Evolutionary conservation across 2,329 filamentous ascomycete genomes (phyloP).

Genomic region (Helotiales sp.): DNA sequence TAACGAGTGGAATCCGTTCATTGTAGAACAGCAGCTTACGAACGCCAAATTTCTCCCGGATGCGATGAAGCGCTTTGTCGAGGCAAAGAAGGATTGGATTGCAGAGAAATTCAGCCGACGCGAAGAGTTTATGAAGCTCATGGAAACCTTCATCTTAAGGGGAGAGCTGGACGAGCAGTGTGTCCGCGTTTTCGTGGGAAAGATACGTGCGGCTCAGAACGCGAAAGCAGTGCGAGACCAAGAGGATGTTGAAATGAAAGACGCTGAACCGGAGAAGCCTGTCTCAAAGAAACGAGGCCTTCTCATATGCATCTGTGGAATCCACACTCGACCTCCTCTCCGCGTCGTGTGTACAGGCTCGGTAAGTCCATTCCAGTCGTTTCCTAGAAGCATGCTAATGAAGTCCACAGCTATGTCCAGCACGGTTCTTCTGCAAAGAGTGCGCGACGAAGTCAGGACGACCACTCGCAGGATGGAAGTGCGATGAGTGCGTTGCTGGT

Average conservation of each 20-base stretch:
- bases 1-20: constrained; percentile 33
- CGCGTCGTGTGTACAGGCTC: constrained; percentile 22
- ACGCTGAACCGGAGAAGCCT: not conserved
- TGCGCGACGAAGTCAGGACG: constrained; percentile 17
- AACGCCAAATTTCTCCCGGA: constrained; percentile 21
- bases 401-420: constrained; percentile 14
- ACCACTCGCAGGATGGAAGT: constrained; percentile 15
- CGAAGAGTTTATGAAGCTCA: constrained; percentile 25
- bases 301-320: constrained; percentile 25
- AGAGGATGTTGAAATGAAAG: constrained; percentile 4
- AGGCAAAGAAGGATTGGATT: constrained; percentile 29
- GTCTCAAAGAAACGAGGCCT: constrained; percentile 9
- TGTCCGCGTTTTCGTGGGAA: constrained; percentile 14
- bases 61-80: constrained; percentile 26
- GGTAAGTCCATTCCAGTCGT: constrained; percentile 13
- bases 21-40: constrained; percentile 24
- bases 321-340: constrained; percentile 12
- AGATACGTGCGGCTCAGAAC: constrained; percentile 8
- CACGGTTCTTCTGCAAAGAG: constrained; percentile 19
- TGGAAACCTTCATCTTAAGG: constrained; percentile 22
- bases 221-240: not conserved
- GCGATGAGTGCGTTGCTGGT: constrained; percentile 13
- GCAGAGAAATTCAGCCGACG: constrained; percentile 19
- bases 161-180: constrained; percentile 17
- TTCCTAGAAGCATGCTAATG: not conserved